These are phyloP conservation scores for Neurospora africana DNA, from an alignment of 495 filamentous ascomycete species.

Conservation along the genomic window DNA sequence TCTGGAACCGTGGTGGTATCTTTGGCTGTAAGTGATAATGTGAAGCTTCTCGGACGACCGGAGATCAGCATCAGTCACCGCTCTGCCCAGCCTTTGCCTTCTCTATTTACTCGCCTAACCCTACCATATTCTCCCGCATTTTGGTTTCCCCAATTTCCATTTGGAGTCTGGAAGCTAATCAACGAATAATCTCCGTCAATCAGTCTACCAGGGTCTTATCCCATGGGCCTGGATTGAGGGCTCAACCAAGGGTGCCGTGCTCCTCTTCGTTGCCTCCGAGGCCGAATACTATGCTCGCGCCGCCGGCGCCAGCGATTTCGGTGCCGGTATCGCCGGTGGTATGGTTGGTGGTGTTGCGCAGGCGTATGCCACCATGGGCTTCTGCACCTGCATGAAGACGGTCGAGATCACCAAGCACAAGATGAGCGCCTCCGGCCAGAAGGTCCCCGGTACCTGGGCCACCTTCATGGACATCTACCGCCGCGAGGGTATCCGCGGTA, in stretches of 20 bases:
- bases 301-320: slow-evolving; percentile 76
- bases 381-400: slow-evolving; percentile 99
- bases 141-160: neutral
- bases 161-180: neutral
- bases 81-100: neutral
- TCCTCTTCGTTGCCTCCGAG: slow-evolving; percentile 97
- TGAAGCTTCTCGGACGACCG: neutral
- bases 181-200: slow-evolving; percentile 7
- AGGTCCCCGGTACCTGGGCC: slow-evolving; percentile 75
- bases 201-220: slow-evolving; percentile 99
- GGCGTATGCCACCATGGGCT: slow-evolving; percentile 98
- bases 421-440: slow-evolving; percentile 69
- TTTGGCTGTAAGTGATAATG: slow-evolving; percentile 72
- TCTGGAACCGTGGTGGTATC: slow-evolving; percentile 90
- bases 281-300: slow-evolving; percentile 84
- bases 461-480: slow-evolving; percentile 98
- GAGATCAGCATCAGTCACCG: neutral
- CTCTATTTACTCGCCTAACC: neutral
- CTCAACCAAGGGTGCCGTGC: slow-evolving; percentile 96
- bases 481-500: slow-evolving; percentile 86
- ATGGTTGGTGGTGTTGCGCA: slow-evolving; percentile 93
- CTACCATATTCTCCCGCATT: neutral
- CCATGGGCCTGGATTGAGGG: slow-evolving; percentile 99
- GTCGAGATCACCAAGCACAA: slow-evolving; percentile 99
- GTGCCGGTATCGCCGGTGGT: slow-evolving; percentile 79